These are phyloP conservation scores for Schwanniomyces pseudopolymorphus DNA, from an alignment of 805 yeast species.

Conservation along the genomic window DNA sequence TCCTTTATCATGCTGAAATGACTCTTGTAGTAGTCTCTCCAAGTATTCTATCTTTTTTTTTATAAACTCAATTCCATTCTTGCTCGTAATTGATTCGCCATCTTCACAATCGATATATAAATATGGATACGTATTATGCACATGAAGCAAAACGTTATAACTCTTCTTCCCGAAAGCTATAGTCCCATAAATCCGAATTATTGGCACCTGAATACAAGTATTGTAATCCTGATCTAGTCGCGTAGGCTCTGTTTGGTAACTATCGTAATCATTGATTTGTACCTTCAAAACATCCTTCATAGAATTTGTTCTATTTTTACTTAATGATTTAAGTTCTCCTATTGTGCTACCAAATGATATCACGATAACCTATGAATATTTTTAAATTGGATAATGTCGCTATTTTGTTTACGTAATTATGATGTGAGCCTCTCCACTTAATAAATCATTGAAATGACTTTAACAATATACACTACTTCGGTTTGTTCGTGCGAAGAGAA, in stretches of 20 bases:
- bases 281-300: slow-evolving; percentile 26
- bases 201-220: slow-evolving; percentile 58
- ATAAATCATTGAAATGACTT: no score
- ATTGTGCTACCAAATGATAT: no score
- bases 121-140: slow-evolving; percentile 87
- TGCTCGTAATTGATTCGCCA: slow-evolving; percentile 8
- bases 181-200: slow-evolving; percentile 75
- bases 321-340: background rate
- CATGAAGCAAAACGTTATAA: slow-evolving; percentile 51
- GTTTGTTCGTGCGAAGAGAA: no score
- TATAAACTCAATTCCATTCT: slow-evolving; percentile 1
- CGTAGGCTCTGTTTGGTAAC: slow-evolving; percentile 60
- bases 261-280: slow-evolving; percentile 64
- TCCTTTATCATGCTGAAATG: slow-evolving; percentile 28
- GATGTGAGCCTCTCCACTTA: no score
- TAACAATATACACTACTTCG: no score
- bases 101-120: slow-evolving; percentile 65
- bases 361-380: no score
- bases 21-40: slow-evolving; percentile 42
- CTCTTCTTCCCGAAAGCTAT: slow-evolving; percentile 52
- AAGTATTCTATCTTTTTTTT: slow-evolving; percentile 36
- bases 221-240: slow-evolving; percentile 47
- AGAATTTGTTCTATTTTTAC: background rate
- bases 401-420: no score
- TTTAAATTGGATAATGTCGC: no score